Evolutionary conservation across 2,329 filamentous ascomycete species (phyloP).

Genomic region (Pestalotiopsis sp.): DNA sequence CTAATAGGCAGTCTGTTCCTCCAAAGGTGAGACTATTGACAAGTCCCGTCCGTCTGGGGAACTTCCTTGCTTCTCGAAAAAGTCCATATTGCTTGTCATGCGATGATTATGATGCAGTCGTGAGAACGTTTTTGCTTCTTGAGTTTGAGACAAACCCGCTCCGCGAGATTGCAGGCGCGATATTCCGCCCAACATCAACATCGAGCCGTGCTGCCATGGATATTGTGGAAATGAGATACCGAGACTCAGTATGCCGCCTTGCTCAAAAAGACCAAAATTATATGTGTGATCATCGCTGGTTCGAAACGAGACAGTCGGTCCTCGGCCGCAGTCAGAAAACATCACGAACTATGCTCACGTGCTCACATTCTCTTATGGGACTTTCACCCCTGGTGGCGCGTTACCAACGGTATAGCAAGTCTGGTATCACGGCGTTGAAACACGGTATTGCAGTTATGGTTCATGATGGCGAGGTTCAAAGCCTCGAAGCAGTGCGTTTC

Average conservation of each 20-base stretch:
- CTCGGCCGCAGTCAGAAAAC: neutral
- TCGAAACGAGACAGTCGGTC: neutral
- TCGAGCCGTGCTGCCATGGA: neutral
- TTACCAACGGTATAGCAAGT: neutral
- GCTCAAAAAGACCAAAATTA: neutral
- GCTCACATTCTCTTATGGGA: neutral
- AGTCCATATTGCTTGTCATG: neutral
- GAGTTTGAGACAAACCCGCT: neutral
- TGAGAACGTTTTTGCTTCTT: neutral
- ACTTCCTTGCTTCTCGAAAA: neutral
- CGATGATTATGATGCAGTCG: neutral
- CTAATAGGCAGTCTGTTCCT: too few relatives aligned
- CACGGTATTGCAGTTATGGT: neutral
- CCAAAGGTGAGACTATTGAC: neutral
- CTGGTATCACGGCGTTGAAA: neutral
- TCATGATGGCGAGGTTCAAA: neutral
- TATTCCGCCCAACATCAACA: neutral
- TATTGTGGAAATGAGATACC: neutral
- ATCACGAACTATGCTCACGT: neutral
- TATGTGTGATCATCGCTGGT: neutral
- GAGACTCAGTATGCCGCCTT: neutral
- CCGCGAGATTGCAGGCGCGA: neutral
- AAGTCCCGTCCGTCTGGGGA: neutral
- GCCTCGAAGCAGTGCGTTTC: neutral
- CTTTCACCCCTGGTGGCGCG: neutral